A percentile compares a stretch with the other conserved stretches of the same genome.
Conservation (phyloP, 2,329 filamentous ascomycete species). For the Fusarium setosum region DNA sequence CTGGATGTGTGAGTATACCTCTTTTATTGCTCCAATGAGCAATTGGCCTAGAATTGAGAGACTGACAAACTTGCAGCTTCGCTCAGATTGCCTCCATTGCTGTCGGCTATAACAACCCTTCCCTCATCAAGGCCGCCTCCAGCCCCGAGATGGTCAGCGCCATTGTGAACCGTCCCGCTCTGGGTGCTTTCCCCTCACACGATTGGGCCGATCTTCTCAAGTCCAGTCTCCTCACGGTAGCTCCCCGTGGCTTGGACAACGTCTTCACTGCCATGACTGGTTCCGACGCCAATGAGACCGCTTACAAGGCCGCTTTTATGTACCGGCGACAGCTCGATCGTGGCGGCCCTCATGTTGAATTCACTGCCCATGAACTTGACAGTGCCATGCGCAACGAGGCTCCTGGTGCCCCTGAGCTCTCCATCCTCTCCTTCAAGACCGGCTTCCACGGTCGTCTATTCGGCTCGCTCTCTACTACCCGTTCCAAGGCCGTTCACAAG, state of each 20-base stretch:
- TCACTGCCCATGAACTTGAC: constrained; percentile 79
- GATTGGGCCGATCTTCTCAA: constrained; percentile 86
- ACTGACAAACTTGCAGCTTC: constrained; percentile 64
- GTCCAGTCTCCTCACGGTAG: constrained; percentile 83
- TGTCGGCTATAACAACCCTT: constrained; percentile 91
- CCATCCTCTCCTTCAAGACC: constrained; percentile 89
- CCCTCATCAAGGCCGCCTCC: constrained; percentile 75
- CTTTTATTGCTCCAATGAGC: background rate
- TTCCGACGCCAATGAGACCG: constrained; percentile 93
- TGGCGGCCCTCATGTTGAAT: constrained; percentile 80
- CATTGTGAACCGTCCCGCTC: constrained; percentile 88
- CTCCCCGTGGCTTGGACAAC: constrained; percentile 85
- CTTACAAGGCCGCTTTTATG: constrained; percentile 97
- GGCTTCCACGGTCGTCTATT: constrained; percentile 94
- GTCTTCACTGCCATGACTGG: constrained; percentile 92
- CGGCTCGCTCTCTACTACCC: constrained; percentile 86
- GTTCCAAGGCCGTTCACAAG: constrained; percentile 95
- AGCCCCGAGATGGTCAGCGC: constrained; percentile 83
- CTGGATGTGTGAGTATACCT: constrained; percentile 72
- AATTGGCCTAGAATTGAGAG: background rate
- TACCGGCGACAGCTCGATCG: constrained; percentile 85
- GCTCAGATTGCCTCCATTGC: constrained; percentile 95
- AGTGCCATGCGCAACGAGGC: constrained; percentile 83
- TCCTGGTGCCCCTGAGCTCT: constrained; percentile 80
- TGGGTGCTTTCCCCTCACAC: constrained; percentile 89